Conservation (phyloP, 2,329 filamentous ascomycete species). For the Pseudogymnoascus sp. region DNA sequence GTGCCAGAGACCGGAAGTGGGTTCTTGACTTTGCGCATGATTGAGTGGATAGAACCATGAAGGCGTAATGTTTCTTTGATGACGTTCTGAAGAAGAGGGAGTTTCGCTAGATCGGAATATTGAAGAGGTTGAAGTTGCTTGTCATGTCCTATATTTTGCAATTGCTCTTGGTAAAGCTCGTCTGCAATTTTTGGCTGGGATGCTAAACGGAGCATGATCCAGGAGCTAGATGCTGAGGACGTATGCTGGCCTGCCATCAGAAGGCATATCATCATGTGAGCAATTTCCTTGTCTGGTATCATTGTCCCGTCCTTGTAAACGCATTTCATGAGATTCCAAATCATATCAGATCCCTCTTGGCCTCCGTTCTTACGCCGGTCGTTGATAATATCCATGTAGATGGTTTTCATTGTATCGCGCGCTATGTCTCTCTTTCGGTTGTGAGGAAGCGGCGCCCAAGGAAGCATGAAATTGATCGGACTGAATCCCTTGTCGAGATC, state of each 20-base stretch:
- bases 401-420: conserved; percentile 70
- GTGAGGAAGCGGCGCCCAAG: conserved; percentile 86
- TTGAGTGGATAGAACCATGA: conserved; percentile 89
- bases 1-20: conserved; percentile 80
- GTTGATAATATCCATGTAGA: conserved; percentile 76
- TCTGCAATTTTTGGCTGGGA: conserved; percentile 72
- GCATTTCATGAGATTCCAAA: conserved; percentile 82
- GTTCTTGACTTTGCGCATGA: conserved; percentile 84
- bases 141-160: conserved; percentile 55
- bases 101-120: conserved; percentile 71
- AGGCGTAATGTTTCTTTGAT: conserved; percentile 89
- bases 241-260: conserved; percentile 91
- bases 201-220: conserved; percentile 78
- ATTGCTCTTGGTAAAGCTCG: conserved; percentile 67
- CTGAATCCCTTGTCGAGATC: conserved; percentile 86
- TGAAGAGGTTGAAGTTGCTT: conserved; percentile 65
- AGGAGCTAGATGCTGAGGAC: conserved; percentile 73
- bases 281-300: conserved; percentile 80
- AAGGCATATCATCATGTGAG: conserved; percentile 89
- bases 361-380: conserved; percentile 51
- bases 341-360: conserved; percentile 65
- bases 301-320: conserved; percentile 74
- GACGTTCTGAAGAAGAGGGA: conserved; percentile 75
- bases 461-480: conserved; percentile 82
- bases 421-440: conserved; percentile 75